Conservation (phyloP, 805 yeast species). For the Alloascoidea africana region DNA sequence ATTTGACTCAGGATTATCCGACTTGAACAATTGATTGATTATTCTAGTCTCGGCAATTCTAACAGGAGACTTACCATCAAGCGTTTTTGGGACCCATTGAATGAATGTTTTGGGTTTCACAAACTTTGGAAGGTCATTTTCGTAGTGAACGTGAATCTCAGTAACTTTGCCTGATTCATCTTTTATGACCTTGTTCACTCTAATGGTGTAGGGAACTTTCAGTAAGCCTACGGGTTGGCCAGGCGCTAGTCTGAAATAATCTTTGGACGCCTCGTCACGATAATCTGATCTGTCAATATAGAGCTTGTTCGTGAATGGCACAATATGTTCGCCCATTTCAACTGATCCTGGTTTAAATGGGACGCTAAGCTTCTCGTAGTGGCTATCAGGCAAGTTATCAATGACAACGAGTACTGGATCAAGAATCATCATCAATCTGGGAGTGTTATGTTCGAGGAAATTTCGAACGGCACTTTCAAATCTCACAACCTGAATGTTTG, state of each 20-base stretch:
- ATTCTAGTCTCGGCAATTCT: slow-evolving; percentile 64
- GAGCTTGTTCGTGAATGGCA: slow-evolving; percentile 62
- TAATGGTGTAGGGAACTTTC: slow-evolving; percentile 75
- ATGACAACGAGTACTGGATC: slow-evolving; percentile 76
- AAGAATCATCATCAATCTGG: slow-evolving; percentile 85
- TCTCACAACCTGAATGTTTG: slow-evolving; percentile 80
- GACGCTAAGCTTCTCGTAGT: slow-evolving; percentile 50
- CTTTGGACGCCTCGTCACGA: slow-evolving; percentile 46
- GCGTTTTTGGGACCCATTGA: slow-evolving; percentile 84
- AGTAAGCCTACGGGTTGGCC: slow-evolving; percentile 90
- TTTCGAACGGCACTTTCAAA: slow-evolving; percentile 83
- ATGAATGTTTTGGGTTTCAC: slow-evolving; percentile 90
- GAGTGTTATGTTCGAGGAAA: slow-evolving; percentile 80
- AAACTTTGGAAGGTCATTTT: slow-evolving; percentile 37
- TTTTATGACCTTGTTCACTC: slow-evolving; percentile 52
- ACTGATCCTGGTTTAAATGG: slow-evolving; percentile 85
- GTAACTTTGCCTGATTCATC: slow-evolving; percentile 46
- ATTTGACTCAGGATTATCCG: slow-evolving; percentile 80
- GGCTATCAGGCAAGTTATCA: slow-evolving; percentile 69
- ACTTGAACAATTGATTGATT: slow-evolving; percentile 74
- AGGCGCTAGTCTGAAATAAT: slow-evolving; percentile 88
- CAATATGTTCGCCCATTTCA: slow-evolving; percentile 57
- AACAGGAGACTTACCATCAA: slow-evolving; percentile 46
- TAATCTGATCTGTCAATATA: slow-evolving; percentile 86
- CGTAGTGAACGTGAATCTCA: slow-evolving; percentile 67